These are phyloP conservation scores for Backusella circina DNA, from an alignment of 192 early-diverging fungal genomes.

Conservation along the genomic window DNA sequence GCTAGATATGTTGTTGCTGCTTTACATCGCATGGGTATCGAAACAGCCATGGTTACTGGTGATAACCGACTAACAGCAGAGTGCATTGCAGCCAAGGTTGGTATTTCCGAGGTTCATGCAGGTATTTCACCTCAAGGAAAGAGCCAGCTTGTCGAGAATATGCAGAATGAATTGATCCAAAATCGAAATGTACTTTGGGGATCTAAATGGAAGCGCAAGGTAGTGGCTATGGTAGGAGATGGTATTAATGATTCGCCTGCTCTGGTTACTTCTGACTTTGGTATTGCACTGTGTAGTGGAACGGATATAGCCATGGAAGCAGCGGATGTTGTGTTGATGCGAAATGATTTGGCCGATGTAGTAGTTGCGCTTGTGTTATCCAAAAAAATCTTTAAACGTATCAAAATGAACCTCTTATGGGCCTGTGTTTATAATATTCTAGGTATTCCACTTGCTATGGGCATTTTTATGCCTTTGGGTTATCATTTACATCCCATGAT, in stretches of 20 bases:
- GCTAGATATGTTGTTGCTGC: constrained; percentile 62
- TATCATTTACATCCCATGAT: constrained; percentile 84
- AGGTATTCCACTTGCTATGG: constrained; percentile 95
- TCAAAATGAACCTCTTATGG: constrained; percentile 85
- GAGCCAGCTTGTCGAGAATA: constrained; percentile 61
- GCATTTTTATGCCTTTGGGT: constrained; percentile 80
- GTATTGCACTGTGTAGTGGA: constrained; percentile 84
- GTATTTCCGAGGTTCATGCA: constrained; percentile 83
- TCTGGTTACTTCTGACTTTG: constrained; percentile 80
- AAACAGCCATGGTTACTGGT: constrained; percentile 89
- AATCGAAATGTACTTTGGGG: not conserved
- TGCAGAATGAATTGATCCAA: constrained; percentile 50
- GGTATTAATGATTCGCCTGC: constrained; percentile 95
- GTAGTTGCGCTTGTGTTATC: constrained; percentile 82
- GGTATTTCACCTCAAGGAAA: constrained; percentile 89
- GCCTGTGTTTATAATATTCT: constrained; percentile 87
- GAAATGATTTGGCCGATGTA: constrained; percentile 79
- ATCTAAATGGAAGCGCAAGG: not conserved
- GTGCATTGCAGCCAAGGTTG: constrained; percentile 76
- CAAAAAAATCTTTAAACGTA: constrained; percentile 77
- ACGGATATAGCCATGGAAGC: constrained; percentile 96
- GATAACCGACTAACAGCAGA: constrained; percentile 83
- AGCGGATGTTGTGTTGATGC: constrained; percentile 88
- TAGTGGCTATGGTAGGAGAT: constrained; percentile 92
- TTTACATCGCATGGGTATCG: constrained; percentile 72